Base-by-base conservation (phyloP, 2,329 filamentous ascomycete genomes). In the Sphaerulina populicola region DNA sequence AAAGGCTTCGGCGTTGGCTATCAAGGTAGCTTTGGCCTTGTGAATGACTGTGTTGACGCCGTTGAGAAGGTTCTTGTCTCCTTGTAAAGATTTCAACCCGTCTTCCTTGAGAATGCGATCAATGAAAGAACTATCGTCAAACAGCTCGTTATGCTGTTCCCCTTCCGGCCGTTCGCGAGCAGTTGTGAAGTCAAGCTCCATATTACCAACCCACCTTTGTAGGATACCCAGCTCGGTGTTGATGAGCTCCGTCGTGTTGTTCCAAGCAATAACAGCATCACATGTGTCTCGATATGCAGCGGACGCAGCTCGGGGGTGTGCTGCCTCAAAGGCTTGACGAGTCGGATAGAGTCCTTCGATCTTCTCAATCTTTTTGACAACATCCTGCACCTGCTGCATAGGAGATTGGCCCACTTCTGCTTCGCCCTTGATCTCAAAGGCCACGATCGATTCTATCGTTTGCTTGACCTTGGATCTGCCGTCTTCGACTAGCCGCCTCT, bases 31-130 rank as follows among this genome's bases (percentile, higher is more conserved):
- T 70, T 98, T 98, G 43, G 90, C 91, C 71, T 98, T 97, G 65
- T 82, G 80, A 62, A 98, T 95, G 52, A 95, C 89, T 57, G 79
- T 81, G 31, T 87, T 85, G 57, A 98, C 85, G 12, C 86, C 84
- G 47, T 83, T 77, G 44, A 98, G 80, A 77, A 98, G 90, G 68
- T 88, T 94, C 44, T 72, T 70, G 54, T 91, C 82, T 44, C 89
- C 86, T 68, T 95, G 91, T 23, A 98, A 75, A 0, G 90, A 96
- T 62, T 89, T 91, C 43, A 98, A 75, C 1, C 89, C 90, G 65
- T 97, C 93, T 68, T 97, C 91, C 65, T 97, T 97, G 74, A 98
- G 79, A 27, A 98, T 80, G 39, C 91, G 81, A 67, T 98, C 93
- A 51, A 98, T 80, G 69, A 98, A 98, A 0, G 89, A 94, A 0